Evolutionary conservation across 2,329 filamentous ascomycete species (phyloP).

Genomic region (Diaporthe longicolla): DNA sequence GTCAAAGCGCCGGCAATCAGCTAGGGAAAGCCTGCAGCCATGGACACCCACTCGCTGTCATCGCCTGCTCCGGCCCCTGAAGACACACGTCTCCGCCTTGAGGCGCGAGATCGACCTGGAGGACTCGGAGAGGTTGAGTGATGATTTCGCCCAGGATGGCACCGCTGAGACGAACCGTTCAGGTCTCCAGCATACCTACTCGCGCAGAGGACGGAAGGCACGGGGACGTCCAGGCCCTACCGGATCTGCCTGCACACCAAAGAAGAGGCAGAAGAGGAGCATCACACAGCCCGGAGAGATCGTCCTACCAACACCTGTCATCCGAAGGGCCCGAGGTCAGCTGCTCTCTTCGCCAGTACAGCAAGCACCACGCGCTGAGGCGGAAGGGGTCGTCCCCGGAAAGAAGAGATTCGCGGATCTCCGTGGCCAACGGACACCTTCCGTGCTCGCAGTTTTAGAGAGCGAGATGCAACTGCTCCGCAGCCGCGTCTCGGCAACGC

Average conservation of each 20-base stretch:
- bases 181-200: constrained; percentile 42
- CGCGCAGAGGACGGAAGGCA: constrained; percentile 39
- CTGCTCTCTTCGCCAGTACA: constrained; percentile 49
- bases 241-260: neutral
- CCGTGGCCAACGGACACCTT: neutral
- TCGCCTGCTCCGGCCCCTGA: constrained; percentile 61
- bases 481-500: constrained; percentile 48
- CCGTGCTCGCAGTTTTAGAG: constrained; percentile 47
- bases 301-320: constrained; percentile 51
- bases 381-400: neutral
- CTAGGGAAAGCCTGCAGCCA: constrained; percentile 46
- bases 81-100: constrained; percentile 58
- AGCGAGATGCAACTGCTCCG: constrained; percentile 54
- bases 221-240: neutral
- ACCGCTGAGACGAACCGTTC: neutral
- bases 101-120: constrained; percentile 52
- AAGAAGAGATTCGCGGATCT: constrained; percentile 42
- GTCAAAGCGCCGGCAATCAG: neutral
- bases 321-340: constrained; percentile 50
- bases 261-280: constrained; percentile 15
- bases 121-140: neutral
- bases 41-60: constrained; percentile 66
- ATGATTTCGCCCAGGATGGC: constrained; percentile 14
- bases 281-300: constrained; percentile 45
- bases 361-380: constrained; percentile 35